Evolutionary conservation across 2,329 filamentous ascomycete species (phyloP), one percentile per base, ranked within the genome.

Genomic region (Cryphonectria radicalis): DNA sequence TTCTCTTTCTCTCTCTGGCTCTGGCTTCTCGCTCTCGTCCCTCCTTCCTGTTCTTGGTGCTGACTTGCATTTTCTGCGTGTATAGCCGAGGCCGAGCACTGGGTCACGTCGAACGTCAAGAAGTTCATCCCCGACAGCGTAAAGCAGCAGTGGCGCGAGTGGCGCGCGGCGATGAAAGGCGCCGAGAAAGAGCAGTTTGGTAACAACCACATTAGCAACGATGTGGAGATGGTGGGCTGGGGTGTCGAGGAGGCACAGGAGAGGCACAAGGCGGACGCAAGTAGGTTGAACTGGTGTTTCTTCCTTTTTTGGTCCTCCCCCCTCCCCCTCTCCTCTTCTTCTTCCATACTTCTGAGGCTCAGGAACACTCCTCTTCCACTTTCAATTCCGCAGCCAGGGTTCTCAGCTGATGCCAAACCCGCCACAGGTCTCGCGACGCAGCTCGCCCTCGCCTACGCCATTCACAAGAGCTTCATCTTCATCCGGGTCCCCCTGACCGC

Each of bases 381-480:
- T n/a, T 8, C 60, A 17, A 28, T 62, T 50, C 57, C 40, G 25
- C 19, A 28, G 35, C 28, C 10, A n/a, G 3, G 22, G 40, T 40
- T 63, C 7, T n/a, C 55, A 10, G 17, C 19, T 60, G 4, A 64
- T 55, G 37, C 40, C 8, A 62, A 25, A 46, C 66, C 35, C 32
- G 11, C 53, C 53, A 55, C 74, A 91, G 89, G 89, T 76, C 80
- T 91, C 46, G 89, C 86, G 67, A 98, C 96, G 11, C 94, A 98
- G 79, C 85, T 99, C 42, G 94, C 93, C 22, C 87, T 99, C 65
- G 96, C 96, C 17, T 99, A 99, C 79, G 95, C 95, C 40, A 93
- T 99, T 71, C 96, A 99, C 86, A 99, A 99, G 84, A 97, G 93
- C 76, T 94, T 98, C 81, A 98, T 99, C 77, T 97, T 99, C 81